Conservation (phyloP, 176 grass and related monocot species). For the Zoysia japonica region DNA sequence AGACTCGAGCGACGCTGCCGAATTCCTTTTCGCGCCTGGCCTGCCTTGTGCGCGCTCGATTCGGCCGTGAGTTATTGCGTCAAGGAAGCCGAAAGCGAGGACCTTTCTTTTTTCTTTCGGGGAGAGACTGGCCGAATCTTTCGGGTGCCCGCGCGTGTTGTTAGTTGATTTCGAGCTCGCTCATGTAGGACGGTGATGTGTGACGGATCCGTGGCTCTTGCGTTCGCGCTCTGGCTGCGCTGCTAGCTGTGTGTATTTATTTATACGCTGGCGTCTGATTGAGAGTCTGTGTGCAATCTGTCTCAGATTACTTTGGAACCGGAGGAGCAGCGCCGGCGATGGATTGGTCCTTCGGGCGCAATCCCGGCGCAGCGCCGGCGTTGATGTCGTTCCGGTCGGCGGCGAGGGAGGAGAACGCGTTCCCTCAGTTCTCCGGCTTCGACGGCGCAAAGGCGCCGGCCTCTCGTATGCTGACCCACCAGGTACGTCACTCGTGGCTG, state of each 20-base stretch:
- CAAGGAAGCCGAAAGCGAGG: conserved; percentile 30
- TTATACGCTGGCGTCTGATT: conserved; percentile 14
- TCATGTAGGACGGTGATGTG: conserved; percentile 20
- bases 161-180: conserved; percentile 21
- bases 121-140: conserved; percentile 45
- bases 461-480: conserved; percentile 40
- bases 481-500: conserved; percentile 33
- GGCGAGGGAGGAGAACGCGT: conserved; percentile 41
- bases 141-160: conserved; percentile 11
- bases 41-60: conserved; percentile 21
- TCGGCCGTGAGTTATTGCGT: conserved; percentile 13
- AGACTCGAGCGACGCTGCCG: conserved; percentile 1
- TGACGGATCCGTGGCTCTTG: conserved; percentile 40
- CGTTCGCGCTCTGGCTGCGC: not conserved
- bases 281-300: conserved; percentile 7
- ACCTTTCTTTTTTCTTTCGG: not conserved
- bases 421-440: conserved; percentile 52
- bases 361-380: conserved; percentile 40
- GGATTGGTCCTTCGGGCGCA: conserved; percentile 72
- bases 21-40: conserved; percentile 41
- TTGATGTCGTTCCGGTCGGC: conserved; percentile 67
- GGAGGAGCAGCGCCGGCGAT: conserved; percentile 39
- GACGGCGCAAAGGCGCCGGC: conserved; percentile 32
- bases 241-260: not conserved
- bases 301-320: conserved; percentile 50